Base-by-base conservation (phyloP, 352 stramenopile species). In the Pythium grandisporangium region DNA sequence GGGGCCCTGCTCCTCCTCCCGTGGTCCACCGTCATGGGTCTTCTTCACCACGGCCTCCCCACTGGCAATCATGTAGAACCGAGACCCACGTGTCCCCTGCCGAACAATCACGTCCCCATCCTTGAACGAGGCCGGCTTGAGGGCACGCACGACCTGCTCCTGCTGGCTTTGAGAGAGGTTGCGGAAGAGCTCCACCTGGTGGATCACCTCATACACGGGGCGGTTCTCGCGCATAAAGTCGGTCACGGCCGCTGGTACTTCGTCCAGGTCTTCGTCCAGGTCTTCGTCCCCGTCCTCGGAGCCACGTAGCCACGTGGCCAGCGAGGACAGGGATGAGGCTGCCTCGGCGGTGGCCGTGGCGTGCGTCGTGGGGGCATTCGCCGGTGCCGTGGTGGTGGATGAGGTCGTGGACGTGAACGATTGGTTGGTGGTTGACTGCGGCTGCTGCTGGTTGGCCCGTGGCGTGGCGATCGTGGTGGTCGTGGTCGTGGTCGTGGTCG, bases 11-110 rank as follows among this genome's bases (percentile, higher is more conserved):
- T 76, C 70, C 6, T 70, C 52, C n/a, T n/a, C n/a, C n/a, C n/a
- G n/a, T n/a, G n/a, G n/a, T n/a, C n/a, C n/a, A 21, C 49, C 56
- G 19, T 62, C 46, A 5, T 76, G 66, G 2, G 65, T 80, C 62
- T 95, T 92, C 13, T 77, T 91, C 20, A 95, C 64, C 13, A 93
- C 79, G 13, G 84, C 84, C 43, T 86, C 76, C 36, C 84, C 84
- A 47, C 86, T 90, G 42, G 80, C 76, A 45, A 95, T 95, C 79
- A 95, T 92, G 45, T 93, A 95, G 48, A 95, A 94, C 5, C 79
- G 63, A 17, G 80, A 86, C 20, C 84, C 82, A 17, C 78, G 66
- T 19, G 74, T 88, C 16, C 84, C 84, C 41, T 95, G 84, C 34
- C 85, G 77, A 13, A 95, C 80, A 30, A 95, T 93, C 12, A 86